phyloP scores from a whole-genome alignment of 345 rosid genomes.

The Populus ilicifolia region DNA sequence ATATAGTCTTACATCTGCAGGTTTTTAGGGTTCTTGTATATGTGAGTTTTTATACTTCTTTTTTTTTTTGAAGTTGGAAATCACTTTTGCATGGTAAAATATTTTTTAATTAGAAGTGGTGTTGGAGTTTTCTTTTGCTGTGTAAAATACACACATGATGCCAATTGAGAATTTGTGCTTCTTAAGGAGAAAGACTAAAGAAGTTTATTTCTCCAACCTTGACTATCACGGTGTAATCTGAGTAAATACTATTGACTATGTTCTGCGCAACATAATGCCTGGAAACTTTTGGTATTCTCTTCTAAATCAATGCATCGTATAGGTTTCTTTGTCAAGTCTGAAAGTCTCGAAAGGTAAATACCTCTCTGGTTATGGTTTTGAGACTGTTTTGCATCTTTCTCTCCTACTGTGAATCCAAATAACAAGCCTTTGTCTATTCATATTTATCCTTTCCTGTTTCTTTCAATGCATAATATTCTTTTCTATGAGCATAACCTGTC shows the following conservation, averaged over 20 bases:
- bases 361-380: background rate
- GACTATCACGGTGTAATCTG: background rate
- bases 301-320: background rate
- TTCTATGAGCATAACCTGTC: conserved; percentile 20
- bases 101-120: background rate
- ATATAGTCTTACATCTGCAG: background rate
- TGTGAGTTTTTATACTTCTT: no score
- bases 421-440: background rate
- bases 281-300: background rate
- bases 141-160: background rate
- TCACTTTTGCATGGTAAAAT: no score
- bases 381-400: background rate
- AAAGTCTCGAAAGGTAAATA: background rate
- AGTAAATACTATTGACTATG: background rate
- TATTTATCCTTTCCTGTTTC: background rate
- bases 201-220: background rate
- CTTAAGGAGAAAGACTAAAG: background rate
- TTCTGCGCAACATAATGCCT: background rate
- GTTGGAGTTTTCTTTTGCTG: background rate
- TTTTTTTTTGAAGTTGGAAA: no score
- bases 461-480: background rate
- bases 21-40: background rate
- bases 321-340: background rate
- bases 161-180: background rate
- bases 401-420: background rate